These are phyloP conservation scores for Malus hybrid DNA, from an alignment of 331 rosid species.

Conservation along the genomic window DNA sequence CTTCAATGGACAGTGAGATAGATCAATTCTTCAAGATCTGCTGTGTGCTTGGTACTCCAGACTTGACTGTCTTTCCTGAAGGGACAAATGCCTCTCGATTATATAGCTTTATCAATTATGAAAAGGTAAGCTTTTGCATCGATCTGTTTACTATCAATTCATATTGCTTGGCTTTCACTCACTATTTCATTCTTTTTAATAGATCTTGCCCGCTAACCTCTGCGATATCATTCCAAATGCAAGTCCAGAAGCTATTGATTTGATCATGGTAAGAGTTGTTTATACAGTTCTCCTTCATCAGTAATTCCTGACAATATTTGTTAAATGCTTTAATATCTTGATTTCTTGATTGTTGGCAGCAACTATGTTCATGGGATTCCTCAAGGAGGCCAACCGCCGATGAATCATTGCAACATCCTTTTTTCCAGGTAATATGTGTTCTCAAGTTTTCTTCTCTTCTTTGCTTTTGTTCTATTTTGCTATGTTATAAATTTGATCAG, in stretches of 20 bases:
- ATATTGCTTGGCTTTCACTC: slow-evolving; percentile 3
- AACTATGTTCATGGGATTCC: slow-evolving; percentile 74
- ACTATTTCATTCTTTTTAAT: slow-evolving; percentile 14
- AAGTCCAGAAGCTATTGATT: slow-evolving; percentile 71
- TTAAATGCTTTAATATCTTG: background rate
- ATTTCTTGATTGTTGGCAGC: slow-evolving; percentile 28
- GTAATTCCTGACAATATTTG: background rate
- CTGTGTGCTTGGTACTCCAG: slow-evolving; percentile 63
- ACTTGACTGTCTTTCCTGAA: slow-evolving; percentile 42
- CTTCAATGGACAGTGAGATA: slow-evolving; percentile 55
- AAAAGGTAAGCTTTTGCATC: slow-evolving; percentile 37
- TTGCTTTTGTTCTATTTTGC: background rate
- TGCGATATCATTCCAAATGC: slow-evolving; percentile 68
- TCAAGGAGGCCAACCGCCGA: slow-evolving; percentile 72
- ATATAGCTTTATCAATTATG: slow-evolving; percentile 40
- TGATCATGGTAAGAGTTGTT: slow-evolving; percentile 48
- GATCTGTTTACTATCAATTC: background rate
- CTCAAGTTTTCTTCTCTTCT: background rate
- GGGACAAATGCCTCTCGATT: slow-evolving; percentile 48
- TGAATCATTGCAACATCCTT: slow-evolving; percentile 67
- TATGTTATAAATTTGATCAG: slow-evolving; percentile 12
- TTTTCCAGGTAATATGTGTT: slow-evolving; percentile 53
- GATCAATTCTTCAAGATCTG: slow-evolving; percentile 81
- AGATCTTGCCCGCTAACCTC: slow-evolving; percentile 63
- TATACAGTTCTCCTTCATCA: slow-evolving; percentile 2